Evolutionary conservation across 1,284 basidiomycete species (phyloP).

Genomic region (Ceratobasidium sp.): DNA sequence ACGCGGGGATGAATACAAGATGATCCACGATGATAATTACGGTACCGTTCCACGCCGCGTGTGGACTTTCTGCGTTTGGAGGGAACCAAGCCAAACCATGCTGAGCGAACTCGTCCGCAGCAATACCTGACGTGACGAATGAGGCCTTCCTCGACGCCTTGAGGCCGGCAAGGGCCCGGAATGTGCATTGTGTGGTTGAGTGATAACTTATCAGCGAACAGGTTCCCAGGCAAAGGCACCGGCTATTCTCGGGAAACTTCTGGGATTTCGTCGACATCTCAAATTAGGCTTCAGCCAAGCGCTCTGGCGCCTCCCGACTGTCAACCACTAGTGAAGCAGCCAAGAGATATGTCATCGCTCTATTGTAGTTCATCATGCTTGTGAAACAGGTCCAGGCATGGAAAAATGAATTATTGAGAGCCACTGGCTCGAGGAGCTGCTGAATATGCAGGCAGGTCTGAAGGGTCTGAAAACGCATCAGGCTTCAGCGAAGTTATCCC

Average conservation of each 20-base stretch:
- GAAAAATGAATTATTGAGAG: conserved; percentile 10
- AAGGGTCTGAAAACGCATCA: conserved; percentile 27
- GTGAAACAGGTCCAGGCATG: too few species aligned
- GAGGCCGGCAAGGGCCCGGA: background rate
- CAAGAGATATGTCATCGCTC: too few species aligned
- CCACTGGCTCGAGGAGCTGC: conserved; percentile 4
- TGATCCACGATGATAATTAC: too few species aligned
- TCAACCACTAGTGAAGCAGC: too few species aligned
- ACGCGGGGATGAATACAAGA: conserved; percentile 17
- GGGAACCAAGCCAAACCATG: conserved; percentile 13
- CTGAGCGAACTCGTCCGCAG: conserved; percentile 22
- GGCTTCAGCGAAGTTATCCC: background rate
- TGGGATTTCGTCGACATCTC: too few species aligned
- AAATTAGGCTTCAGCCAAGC: too few species aligned
- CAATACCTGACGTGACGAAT: conserved; percentile 16
- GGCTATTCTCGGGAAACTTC: too few species aligned
- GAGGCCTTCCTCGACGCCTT: background rate
- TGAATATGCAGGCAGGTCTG: conserved; percentile 35
- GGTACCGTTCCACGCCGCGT: conserved; percentile 32
- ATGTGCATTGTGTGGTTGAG: conserved; percentile 29
- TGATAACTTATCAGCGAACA: too few species aligned
- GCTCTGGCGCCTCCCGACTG: too few species aligned
- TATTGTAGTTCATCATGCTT: too few species aligned
- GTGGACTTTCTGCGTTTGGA: background rate
- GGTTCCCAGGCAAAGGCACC: too few species aligned